Evolutionary conservation across 768 basidiomycete genomes (phyloP), one percentile per base, ranked within the genome.

Genomic region (Hygrocybe coccinea): DNA sequence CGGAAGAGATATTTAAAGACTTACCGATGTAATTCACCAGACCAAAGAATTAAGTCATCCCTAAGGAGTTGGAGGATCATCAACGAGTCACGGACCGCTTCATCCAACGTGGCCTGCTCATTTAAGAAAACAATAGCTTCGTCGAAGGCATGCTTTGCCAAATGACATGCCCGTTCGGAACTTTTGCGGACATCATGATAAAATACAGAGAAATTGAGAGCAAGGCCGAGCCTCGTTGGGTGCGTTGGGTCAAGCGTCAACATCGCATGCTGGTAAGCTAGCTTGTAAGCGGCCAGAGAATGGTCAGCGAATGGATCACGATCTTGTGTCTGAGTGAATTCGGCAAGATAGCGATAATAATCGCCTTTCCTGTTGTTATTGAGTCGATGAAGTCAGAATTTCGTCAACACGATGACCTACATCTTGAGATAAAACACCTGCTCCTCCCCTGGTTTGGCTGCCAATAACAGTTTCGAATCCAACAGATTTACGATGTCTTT

Each of bases 151-250:
- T 90, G 88, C 73, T 94, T 94, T 50, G 90, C 91, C 56, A 94
- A 77, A 67, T 89, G 87, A 69, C 90, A 92, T 33, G 91, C 91
- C 59, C 88, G 79, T 65, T 91, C 88, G 22, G 92, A 89, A 66
- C 86, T 88, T 69, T 86, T 84, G 60, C 84, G 79, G 64, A 93
- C 89, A 68, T 94, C 80, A 68, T 91, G 91, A 70, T 89, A 93
- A 76, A 89, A 95, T 50, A 95, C 92, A n/a, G 90, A 86, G 73
- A 95, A 93, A 75, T 94, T 95, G 64, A 95, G 78, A 34, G 91
- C 91, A 50, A 95, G 76, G 35, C 91, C 92, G 56, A 95, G 76
- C 63, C 91, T 82, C 58, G 92, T 94, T 54, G 92, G 91, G 72
- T 94, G 89, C 47, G 87, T 83, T 5, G 86, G 77, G 22, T 83